A percentile compares a stretch with the other conserved stretches of the same genome.
Evolutionary conservation across 2,329 filamentous ascomycete species (phyloP).

Genomic region (Sporothrix protearum): DNA sequence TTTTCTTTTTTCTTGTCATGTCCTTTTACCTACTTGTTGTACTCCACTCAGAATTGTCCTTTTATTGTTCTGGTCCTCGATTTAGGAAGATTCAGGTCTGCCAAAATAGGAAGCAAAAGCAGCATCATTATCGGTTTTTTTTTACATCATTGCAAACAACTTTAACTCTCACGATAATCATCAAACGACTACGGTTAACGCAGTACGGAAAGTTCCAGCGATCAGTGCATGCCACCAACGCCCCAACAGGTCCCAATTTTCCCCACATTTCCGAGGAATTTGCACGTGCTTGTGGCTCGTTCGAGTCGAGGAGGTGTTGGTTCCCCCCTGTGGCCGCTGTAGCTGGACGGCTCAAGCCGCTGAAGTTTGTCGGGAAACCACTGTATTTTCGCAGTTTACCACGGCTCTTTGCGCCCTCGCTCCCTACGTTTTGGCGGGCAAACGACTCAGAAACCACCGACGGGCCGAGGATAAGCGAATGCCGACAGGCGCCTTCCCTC

Average conservation of each 20-base stretch:
- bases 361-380: background rate
- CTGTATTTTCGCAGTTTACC: background rate
- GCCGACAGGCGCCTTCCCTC: background rate
- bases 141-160: background rate
- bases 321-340: background rate
- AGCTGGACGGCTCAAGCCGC: background rate
- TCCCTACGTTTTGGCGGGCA: constrained; percentile 9
- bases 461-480: constrained; percentile 23
- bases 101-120: background rate
- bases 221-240: background rate
- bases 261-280: background rate
- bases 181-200: background rate
- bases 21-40: background rate
- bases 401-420: background rate
- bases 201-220: background rate
- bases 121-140: background rate
- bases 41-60: background rate
- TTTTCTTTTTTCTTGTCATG: background rate
- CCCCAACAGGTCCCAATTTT: background rate
- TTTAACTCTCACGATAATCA: background rate
- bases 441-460: background rate
- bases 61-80: background rate
- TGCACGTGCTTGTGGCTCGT: constrained; percentile 15
- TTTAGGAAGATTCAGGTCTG: background rate
- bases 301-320: background rate